Conservation (phyloP, 768 basidiomycete genomes). For the Coprinopsis cinerea region DNA sequence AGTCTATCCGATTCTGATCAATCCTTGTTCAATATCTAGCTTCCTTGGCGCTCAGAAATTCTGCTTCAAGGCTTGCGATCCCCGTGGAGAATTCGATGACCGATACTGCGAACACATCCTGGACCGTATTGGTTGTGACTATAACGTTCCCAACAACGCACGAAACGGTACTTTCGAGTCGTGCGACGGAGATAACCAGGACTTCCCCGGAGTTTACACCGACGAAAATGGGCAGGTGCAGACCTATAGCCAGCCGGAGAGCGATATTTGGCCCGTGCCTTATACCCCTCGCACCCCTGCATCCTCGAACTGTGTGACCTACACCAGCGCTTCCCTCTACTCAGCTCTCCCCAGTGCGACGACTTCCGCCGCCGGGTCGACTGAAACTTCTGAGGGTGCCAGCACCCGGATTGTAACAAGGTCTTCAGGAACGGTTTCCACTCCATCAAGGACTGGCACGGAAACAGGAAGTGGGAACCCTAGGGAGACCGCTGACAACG, state of each 20-base stretch:
- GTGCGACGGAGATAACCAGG: slow-evolving; percentile 64
- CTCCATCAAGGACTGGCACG: too few species aligned
- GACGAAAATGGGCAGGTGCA: slow-evolving; percentile 27
- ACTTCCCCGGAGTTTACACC: slow-evolving; percentile 48
- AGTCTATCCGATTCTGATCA: too few species aligned
- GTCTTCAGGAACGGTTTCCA: too few species aligned
- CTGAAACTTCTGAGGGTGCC: too few species aligned
- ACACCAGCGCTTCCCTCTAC: too few species aligned
- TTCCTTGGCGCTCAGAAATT: slow-evolving; percentile 64
- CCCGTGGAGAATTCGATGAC: slow-evolving; percentile 39
- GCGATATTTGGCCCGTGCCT: slow-evolving; percentile 30
- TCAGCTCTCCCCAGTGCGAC: too few species aligned
- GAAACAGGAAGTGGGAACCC: too few species aligned
- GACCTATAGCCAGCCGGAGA: slow-evolving; percentile 36
- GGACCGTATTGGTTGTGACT: slow-evolving; percentile 69
- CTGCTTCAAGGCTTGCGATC: slow-evolving; percentile 74
- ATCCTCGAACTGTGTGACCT: too few species aligned
- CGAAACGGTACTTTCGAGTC: slow-evolving; percentile 53
- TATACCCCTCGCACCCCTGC: slow-evolving; percentile 32
- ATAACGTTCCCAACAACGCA: slow-evolving; percentile 66
- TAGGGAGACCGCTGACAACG: too few species aligned
- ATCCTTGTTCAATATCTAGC: too few species aligned
- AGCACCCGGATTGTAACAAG: too few species aligned
- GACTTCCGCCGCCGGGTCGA: too few species aligned
- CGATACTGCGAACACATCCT: slow-evolving; percentile 66